A percentile compares a stretch with the other conserved stretches of the same genome.
phyloP scores from a whole-genome alignment of 179 eudicot species.

The Spergularia azorica region DNA sequence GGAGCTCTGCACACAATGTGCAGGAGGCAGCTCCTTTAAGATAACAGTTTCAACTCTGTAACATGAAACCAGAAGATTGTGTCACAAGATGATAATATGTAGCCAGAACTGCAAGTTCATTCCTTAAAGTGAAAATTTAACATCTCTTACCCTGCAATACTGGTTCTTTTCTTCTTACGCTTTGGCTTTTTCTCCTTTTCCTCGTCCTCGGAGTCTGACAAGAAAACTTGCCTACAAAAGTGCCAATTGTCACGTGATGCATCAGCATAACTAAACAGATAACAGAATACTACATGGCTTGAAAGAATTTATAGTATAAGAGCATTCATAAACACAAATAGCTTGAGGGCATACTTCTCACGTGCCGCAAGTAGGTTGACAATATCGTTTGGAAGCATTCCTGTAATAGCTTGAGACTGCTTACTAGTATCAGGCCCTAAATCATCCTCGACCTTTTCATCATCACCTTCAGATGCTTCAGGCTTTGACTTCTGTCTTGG shows the following conservation, averaged over 20 bases:
- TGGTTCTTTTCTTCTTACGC: slow-evolving; percentile 58
- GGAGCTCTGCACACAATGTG: slow-evolving; percentile 69
- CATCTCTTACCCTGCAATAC: slow-evolving; percentile 52
- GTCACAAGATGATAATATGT: background rate
- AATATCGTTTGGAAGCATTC: slow-evolving; percentile 84
- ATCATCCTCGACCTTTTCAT: slow-evolving; percentile 46
- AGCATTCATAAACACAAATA: background rate
- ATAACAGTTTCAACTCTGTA: slow-evolving; percentile 64
- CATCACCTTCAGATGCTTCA: slow-evolving; percentile 16
- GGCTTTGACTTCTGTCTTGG: slow-evolving; percentile 37
- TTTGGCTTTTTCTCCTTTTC: slow-evolving; percentile 35
- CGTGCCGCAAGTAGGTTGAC: slow-evolving; percentile 72
- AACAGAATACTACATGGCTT: background rate
- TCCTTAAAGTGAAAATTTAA: background rate
- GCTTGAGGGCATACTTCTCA: slow-evolving; percentile 58
- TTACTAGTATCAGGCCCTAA: slow-evolving; percentile 36
- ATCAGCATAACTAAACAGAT: background rate
- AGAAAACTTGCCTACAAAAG: slow-evolving; percentile 72
- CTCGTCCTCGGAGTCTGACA: slow-evolving; percentile 88
- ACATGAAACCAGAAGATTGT: slow-evolving; percentile 15
- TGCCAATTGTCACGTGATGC: background rate
- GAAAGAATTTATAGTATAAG: background rate
- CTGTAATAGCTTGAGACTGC: slow-evolving; percentile 42
- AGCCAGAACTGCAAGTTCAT: background rate
- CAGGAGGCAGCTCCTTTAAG: slow-evolving; percentile 63